Evolutionary conservation across 2,329 filamentous ascomycete species (phyloP).

Genomic region (Cercospora berteroae): DNA sequence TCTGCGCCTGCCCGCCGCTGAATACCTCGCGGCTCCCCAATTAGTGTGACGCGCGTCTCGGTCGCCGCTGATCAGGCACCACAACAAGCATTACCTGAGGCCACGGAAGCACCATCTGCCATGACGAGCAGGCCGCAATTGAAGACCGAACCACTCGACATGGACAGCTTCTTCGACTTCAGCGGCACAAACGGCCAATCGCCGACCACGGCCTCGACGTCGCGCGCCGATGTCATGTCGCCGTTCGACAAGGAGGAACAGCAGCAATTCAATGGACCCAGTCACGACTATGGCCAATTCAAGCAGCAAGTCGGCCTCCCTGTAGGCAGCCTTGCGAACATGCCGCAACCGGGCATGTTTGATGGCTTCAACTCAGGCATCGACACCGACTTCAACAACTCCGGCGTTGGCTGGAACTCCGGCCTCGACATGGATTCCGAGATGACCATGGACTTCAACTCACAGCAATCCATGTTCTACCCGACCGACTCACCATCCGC

Average conservation of each 20-base stretch:
- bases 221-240: constrained; percentile 31
- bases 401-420: constrained; percentile 58
- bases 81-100: not conserved
- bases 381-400: constrained; percentile 61
- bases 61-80: not conserved
- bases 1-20: not conserved
- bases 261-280: constrained; percentile 56
- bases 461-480: constrained; percentile 62
- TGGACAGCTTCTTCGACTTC: constrained; percentile 44
- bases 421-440: constrained; percentile 55
- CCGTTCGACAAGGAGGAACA: constrained; percentile 40
- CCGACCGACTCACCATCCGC: constrained; percentile 42
- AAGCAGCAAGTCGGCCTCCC: constrained; percentile 94
- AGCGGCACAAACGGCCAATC: constrained; percentile 36
- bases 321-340: constrained; percentile 75
- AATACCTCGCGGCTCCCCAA: not conserved
- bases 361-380: constrained; percentile 53
- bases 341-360: constrained; percentile 63
- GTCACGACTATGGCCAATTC: constrained; percentile 92
- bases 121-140: constrained; percentile 31
- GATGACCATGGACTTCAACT: constrained; percentile 62
- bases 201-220: constrained; percentile 30
- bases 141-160: constrained; percentile 41
- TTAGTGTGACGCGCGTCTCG: constrained; percentile 12
- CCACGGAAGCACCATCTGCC: constrained; percentile 7